Evolutionary conservation across 331 rosid species (phyloP).

Genomic region (Phaseolus coccineus): DNA sequence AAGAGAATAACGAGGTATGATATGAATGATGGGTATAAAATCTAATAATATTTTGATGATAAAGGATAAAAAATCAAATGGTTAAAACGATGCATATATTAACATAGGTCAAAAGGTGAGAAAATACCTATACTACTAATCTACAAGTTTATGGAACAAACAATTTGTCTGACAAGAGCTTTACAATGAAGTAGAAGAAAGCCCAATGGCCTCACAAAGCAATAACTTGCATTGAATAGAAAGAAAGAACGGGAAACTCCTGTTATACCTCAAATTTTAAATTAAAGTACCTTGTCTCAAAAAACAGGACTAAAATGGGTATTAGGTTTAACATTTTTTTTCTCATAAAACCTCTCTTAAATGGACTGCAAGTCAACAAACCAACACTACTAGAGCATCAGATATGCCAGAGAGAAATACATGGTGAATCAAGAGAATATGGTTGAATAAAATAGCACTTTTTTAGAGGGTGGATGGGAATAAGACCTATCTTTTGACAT

Average conservation of each 20-base stretch:
- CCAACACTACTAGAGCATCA: neutral
- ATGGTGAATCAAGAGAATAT: neutral
- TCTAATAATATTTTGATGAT: neutral
- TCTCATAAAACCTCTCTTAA: neutral
- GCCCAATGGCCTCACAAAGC: neutral
- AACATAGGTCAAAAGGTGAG: neutral
- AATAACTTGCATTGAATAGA: neutral
- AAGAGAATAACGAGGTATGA: neutral
- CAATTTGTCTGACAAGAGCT: constrained; percentile 7
- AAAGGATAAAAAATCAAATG: neutral
- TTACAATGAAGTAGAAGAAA: too few species aligned
- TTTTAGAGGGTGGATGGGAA: neutral
- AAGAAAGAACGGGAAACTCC: neutral
- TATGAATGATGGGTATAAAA: neutral
- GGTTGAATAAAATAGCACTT: neutral
- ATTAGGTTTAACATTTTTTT: neutral
- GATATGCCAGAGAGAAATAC: neutral
- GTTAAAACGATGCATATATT: neutral
- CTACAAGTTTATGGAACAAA: neutral
- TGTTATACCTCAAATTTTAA: neutral
- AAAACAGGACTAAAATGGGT: neutral
- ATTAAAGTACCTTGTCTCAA: neutral
- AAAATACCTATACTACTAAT: neutral
- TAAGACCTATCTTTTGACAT: neutral
- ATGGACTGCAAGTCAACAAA: neutral